A percentile compares a stretch with the other conserved stretches of the same genome.
Evolutionary conservation across 1,284 basidiomycete genomes (phyloP).

Genomic region (Tilletiopsis washingtonensis): DNA sequence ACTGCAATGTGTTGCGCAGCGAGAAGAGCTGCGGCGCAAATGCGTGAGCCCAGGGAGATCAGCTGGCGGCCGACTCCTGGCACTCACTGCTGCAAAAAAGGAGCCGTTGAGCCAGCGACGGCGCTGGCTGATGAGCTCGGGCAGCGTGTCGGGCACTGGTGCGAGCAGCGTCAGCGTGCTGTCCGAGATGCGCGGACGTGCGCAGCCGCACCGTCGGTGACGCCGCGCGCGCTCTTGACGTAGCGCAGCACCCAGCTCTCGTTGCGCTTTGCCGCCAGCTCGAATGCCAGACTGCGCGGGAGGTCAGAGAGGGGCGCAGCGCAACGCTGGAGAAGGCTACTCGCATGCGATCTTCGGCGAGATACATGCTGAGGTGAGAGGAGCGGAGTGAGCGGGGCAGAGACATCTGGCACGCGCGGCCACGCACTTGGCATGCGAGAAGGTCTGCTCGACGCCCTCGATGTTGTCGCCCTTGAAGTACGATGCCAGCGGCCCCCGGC

Average conservation of each 20-base stretch:
- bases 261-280: constrained; percentile 84
- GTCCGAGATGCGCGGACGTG: too few relatives aligned
- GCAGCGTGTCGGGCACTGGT: constrained; percentile 79
- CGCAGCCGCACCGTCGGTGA: too few relatives aligned
- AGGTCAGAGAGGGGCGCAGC: too few relatives aligned
- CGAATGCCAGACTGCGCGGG: too few relatives aligned
- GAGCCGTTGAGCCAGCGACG: constrained; percentile 79
- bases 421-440: constrained; percentile 77
- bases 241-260: constrained; percentile 89
- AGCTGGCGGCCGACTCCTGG: too few relatives aligned
- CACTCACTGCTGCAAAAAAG: constrained; percentile 91
- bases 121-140: constrained; percentile 91
- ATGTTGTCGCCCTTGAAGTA: constrained; percentile 96
- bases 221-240: constrained; percentile 87
- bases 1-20: constrained; percentile 65
- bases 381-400: too few relatives aligned
- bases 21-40: too few relatives aligned
- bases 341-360: constrained; percentile 65
- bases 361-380: too few relatives aligned
- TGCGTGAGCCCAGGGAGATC: too few relatives aligned
- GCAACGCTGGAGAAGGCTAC: too few relatives aligned
- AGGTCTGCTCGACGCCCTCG: constrained; percentile 82
- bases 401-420: too few relatives aligned
- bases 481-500: constrained; percentile 78
- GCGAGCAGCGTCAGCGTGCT: too few relatives aligned